A percentile compares a stretch with the other conserved stretches of the same genome.
phyloP scores from a whole-genome alignment of 2,329 filamentous ascomycete species.

The Dactylellina drechsleri region DNA sequence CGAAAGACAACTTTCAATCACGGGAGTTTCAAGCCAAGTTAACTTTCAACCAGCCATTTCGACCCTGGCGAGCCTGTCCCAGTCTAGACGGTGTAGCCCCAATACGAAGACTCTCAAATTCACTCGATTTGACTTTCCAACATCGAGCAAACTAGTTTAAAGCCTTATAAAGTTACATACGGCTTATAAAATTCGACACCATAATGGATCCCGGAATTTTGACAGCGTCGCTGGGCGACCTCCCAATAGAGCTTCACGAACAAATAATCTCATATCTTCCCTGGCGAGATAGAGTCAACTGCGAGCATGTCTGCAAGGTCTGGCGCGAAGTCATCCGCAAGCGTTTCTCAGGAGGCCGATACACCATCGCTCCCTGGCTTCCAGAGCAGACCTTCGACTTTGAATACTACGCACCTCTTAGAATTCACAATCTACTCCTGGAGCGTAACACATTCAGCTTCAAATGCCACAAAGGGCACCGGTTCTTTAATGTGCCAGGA shows the following conservation, averaged over 20 bases:
- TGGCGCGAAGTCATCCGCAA: conserved; percentile 40
- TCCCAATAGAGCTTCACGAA: conserved; percentile 43
- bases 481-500: background rate
- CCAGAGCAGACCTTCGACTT: conserved; percentile 36
- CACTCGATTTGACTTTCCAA: background rate
- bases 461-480: conserved; percentile 26
- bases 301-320: conserved; percentile 42
- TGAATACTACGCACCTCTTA: conserved; percentile 27
- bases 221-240: conserved; percentile 25
- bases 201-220: background rate
- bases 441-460: conserved; percentile 27
- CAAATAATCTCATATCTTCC: conserved; percentile 47
- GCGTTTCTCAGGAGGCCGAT: conserved; percentile 10
- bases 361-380: conserved; percentile 35
- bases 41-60: too few relatives aligned
- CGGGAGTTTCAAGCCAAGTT: too few relatives aligned
- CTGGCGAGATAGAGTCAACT: conserved; percentile 42
- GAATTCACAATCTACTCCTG: conserved; percentile 34
- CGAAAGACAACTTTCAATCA: too few relatives aligned
- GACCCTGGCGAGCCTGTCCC: too few relatives aligned
- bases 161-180: background rate
- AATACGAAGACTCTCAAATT: background rate
- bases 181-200: background rate
- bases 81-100: too few relatives aligned
- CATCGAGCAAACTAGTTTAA: background rate